Evolutionary conservation across 129 eudicot genomes (phyloP).

Genomic region (Ambrosia trifida): DNA sequence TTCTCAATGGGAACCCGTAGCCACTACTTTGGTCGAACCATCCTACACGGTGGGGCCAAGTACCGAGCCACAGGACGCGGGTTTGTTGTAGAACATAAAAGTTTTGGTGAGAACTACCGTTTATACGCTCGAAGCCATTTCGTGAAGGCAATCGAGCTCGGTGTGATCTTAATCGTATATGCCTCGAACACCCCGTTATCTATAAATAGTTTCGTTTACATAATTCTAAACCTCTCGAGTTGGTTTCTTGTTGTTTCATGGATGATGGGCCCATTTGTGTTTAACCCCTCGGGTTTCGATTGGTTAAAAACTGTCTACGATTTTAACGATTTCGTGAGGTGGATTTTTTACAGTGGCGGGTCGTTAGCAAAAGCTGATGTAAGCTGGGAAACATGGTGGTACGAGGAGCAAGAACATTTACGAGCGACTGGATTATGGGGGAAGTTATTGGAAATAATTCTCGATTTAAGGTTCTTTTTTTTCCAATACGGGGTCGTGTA

Average conservation of each 20-base stretch:
- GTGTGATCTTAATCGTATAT: slow-evolving; percentile 69
- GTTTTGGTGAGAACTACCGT: slow-evolving; percentile 70
- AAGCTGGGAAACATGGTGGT: slow-evolving; percentile 99
- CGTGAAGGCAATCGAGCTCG: slow-evolving; percentile 86
- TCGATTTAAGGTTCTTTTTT: slow-evolving; percentile 82
- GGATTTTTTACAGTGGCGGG: slow-evolving; percentile 75
- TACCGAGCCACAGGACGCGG: slow-evolving; percentile 94
- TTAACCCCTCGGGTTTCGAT: slow-evolving; percentile 93
- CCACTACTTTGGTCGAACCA: slow-evolving; percentile 87
- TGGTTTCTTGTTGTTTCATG: slow-evolving; percentile 93
- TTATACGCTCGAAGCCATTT: slow-evolving; percentile 90
- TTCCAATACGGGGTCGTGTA: slow-evolving; percentile 93
- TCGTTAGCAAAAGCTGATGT: slow-evolving; percentile 68
- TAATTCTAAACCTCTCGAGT: slow-evolving; percentile 65
- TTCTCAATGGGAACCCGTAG: slow-evolving; percentile 88
- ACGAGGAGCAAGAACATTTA: slow-evolving; percentile 91
- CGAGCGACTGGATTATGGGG: slow-evolving; percentile 92
- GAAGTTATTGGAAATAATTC: slow-evolving; percentile 67
- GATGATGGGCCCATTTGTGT: slow-evolving; percentile 84
- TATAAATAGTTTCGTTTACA: slow-evolving; percentile 54
- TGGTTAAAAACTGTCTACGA: slow-evolving; percentile 93
- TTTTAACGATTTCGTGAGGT: slow-evolving; percentile 68
- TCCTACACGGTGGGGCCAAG: slow-evolving; percentile 94
- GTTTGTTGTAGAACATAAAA: slow-evolving; percentile 80
- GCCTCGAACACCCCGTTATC: slow-evolving; percentile 67